A percentile compares a stretch with the other conserved stretches of the same genome.
Evolutionary conservation across 192 early-diverging fungal genomes (phyloP).

Genomic region (Umbelopsis sp.): DNA sequence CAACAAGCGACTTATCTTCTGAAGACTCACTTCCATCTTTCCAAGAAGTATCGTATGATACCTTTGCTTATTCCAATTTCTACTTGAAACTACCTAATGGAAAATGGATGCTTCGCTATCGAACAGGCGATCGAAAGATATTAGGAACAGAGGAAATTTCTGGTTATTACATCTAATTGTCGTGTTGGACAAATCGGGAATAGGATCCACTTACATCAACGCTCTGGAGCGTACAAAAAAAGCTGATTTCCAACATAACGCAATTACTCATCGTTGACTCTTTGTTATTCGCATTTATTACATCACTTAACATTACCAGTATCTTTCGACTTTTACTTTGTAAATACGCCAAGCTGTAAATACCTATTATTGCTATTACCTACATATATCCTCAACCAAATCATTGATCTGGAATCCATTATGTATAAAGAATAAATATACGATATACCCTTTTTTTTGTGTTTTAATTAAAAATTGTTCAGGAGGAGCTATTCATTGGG

Average conservation of each 20-base stretch:
- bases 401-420: not conserved
- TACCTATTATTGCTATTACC: too few species aligned
- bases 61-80: conserved; percentile 42
- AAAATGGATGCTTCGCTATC: conserved; percentile 39
- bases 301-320: not conserved
- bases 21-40: not conserved
- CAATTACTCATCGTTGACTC: not conserved
- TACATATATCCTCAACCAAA: not conserved
- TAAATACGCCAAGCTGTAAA: not conserved
- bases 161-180: conserved; percentile 11
- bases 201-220: not conserved
- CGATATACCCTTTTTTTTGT: not conserved
- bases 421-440: not conserved
- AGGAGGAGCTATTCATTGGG: too few species aligned
- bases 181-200: not conserved
- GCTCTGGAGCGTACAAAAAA: conserved; percentile 9
- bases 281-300: not conserved
- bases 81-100: conserved; percentile 39
- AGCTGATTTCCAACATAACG: not conserved
- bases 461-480: too few species aligned
- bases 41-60: not conserved
- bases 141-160: conserved; percentile 38
- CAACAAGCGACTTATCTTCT: not conserved
- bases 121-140: conserved; percentile 35
- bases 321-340: not conserved